Evolutionary conservation across 2,329 filamentous ascomycete species (phyloP).

Genomic region (Botrytis pseudocinerea): DNA sequence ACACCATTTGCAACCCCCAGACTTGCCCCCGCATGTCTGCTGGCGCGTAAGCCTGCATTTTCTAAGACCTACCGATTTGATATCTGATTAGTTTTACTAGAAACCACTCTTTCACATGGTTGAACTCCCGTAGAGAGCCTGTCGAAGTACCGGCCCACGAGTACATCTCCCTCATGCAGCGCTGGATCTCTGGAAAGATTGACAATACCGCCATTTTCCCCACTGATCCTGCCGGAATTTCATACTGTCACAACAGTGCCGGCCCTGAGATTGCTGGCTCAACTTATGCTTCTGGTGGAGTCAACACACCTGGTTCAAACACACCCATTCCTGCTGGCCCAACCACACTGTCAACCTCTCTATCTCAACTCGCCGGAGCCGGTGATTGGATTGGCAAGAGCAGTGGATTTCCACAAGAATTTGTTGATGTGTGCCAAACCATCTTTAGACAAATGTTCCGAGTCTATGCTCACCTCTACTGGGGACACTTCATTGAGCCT

Average conservation of each 20-base stretch:
- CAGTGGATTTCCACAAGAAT: conserved; percentile 88
- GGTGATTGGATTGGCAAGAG: conserved; percentile 85
- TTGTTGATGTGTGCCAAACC: conserved; percentile 85
- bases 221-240: conserved; percentile 73
- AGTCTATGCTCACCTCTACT: conserved; percentile 96
- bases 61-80: background rate
- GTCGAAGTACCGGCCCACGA: conserved; percentile 90
- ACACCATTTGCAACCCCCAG: conserved; percentile 78
- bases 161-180: conserved; percentile 94
- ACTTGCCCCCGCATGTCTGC: conserved; percentile 93
- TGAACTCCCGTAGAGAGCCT: conserved; percentile 82
- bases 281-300: conserved; percentile 55
- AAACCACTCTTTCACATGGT: conserved; percentile 96
- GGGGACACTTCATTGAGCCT: conserved; percentile 85
- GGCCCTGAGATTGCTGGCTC: conserved; percentile 59
- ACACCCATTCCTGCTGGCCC: conserved; percentile 42
- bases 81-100: conserved; percentile 41
- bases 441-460: conserved; percentile 99
- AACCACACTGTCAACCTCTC: conserved; percentile 51
- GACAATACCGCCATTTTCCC: conserved; percentile 89
- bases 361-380: conserved; percentile 62
- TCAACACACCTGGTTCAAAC: conserved; percentile 46
- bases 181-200: conserved; percentile 96
- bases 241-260: conserved; percentile 62
- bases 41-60: conserved; percentile 67